Percentiles rank a stretch among this genome's conserved stretches.
phyloP scores from a whole-genome alignment of 192 early-diverging fungal genomes.

The Glomus cerebriforme region DNA sequence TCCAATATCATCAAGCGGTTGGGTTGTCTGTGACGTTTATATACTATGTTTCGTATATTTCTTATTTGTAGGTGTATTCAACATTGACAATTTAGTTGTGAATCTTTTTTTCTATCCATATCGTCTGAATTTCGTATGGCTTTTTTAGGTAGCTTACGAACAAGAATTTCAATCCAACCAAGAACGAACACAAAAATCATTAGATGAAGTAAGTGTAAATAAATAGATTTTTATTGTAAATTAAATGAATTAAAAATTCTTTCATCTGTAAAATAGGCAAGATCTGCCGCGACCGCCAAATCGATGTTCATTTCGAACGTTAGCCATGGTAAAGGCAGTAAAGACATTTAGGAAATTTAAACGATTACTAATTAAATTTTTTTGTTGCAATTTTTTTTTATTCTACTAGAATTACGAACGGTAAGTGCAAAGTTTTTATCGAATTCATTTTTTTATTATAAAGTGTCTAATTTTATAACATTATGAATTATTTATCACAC shows the following conservation, averaged over 20 bases:
- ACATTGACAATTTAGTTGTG: not conserved
- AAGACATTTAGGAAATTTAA: too few species aligned
- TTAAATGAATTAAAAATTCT: not conserved
- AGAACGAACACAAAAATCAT: conserved; percentile 1
- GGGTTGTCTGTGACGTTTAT: conserved; percentile 2
- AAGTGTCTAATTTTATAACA: not conserved
- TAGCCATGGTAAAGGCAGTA: conserved; percentile 6
- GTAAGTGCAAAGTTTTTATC: not conserved
- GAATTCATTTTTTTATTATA: not conserved
- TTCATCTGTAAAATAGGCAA: not conserved
- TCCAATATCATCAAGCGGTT: not conserved
- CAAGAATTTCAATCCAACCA: conserved; percentile 8
- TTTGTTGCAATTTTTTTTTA: not conserved
- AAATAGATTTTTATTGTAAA: not conserved
- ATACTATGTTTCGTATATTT: conserved; percentile 16
- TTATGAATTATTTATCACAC: not conserved
- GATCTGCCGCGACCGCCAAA: not conserved
- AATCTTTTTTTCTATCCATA: not conserved
- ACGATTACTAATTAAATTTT: not conserved
- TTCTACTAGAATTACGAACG: conserved; percentile 1
- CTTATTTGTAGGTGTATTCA: not conserved
- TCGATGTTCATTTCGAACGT: conserved; percentile 15
- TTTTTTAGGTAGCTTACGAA: not conserved
- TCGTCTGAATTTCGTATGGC: not conserved
- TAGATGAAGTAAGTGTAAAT: conserved; percentile 4